Evolutionary conservation across 2,329 filamentous ascomycete genomes (phyloP), one percentile per base, ranked within the genome.

Genomic region (Cladosporium sp.): DNA sequence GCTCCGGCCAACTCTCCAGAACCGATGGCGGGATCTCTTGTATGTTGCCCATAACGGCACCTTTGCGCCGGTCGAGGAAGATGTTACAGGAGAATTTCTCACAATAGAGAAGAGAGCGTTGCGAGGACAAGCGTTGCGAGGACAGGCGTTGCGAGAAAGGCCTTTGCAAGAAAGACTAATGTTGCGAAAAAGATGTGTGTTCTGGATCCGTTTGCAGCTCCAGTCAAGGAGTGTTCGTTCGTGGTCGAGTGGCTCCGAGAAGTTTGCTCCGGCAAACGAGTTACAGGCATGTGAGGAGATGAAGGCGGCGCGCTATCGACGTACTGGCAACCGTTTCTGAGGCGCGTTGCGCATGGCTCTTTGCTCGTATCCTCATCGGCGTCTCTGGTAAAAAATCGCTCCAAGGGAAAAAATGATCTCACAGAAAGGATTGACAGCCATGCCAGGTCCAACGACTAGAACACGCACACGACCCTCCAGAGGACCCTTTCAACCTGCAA

Each of bases 21-120:
- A 50, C 49, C 19, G 43, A 29, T n/a, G 45, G 43, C 7, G 50
- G 46, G n/a, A 55, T 40, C 9, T 22, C 35, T 33, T 55, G 42
- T 19, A 55, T 49, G 48, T 55, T 55, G 27, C 50, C 53, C 29
- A 48, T 48, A 8, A 27, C 22, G 32, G 8, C 32, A 16, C 15
- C 13, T 11, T n/a, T 35, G 13, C 32, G 13, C n/a, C n/a, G 12
- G 32, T n/a, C 15, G 2, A 35, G 13, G 15, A 35, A 8, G 12
- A 16, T 4, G 32, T n/a, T n/a, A 15, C 7, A 8, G 8, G 13
- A 15, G 7, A 15, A 35, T 16, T 11, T 35, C 7, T 16, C 32
- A n/a, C n/a, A n/a, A n/a, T n/a, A n/a, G n/a, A n/a, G n/a, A n/a
- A n/a, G n/a, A n/a, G 32, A 15, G 15, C 4, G 13, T 35, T 16